Evolutionary conservation across 75 land plant species (phyloP), one percentile per base, ranked within the genome.

Genomic region (Picea sitchensis): DNA sequence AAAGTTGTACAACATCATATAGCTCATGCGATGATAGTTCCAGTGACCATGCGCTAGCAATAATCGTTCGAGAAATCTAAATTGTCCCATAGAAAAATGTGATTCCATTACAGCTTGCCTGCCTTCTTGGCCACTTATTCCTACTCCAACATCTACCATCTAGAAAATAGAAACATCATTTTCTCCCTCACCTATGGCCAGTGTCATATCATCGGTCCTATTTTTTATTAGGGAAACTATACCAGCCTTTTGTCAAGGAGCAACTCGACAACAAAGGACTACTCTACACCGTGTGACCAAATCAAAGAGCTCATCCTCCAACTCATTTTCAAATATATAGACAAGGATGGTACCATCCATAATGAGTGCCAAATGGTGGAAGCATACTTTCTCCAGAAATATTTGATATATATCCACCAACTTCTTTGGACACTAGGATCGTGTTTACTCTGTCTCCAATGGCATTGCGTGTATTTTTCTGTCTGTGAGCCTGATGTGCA

Each of bases 21-120:
- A 92, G 32, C 89, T 90, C 75, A 94, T 80, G 30, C 97, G 91
- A 78, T 86, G 85, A 76, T 94, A 94, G 65, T 94, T 94, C 97
- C 93, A 90, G 77, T 92, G 97, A 13, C 97, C 93, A n/a, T n/a
- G n/a, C n/a, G n/a, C n/a, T 68, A 94, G 76, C 57, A 94, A 86
- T 38, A 94, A 82, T 56, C 89, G 85, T 78, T 86, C 85, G 77
- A 94, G 67, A 86, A 94, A 94, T 59, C 91, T 82, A 76, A 94
- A 94, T 81, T 94, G 95, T n/a, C 95, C 97, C 92, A 94, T 90
- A 8, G 97, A 95, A 86, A 94, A 94, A 83, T 94, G 95, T 59
- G 97, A 94, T 69, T 95, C 97, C 95, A 94, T 90, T 0, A 94
- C 95, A 20, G 97, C 95, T 80, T 94, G 97, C 9, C 95, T 88